These are phyloP conservation scores for Penicillium frequentans DNA, from an alignment of 2,329 filamentous ascomycete species.

Conservation along the genomic window DNA sequence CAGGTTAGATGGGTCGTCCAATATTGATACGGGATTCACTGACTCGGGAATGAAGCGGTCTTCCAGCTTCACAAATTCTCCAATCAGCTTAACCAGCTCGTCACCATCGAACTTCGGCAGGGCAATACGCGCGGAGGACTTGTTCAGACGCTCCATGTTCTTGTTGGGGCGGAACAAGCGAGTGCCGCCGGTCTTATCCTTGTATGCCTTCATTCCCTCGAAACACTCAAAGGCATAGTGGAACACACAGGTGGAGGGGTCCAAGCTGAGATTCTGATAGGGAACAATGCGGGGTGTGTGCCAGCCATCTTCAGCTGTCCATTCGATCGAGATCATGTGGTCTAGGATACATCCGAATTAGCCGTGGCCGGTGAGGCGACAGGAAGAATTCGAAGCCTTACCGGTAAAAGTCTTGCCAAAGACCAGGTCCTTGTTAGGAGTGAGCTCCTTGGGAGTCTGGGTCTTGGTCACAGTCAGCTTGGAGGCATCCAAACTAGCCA, in stretches of 20 bases:
- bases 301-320: conserved; percentile 86
- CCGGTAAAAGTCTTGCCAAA: conserved; percentile 92
- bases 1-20: conserved; percentile 7
- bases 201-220: conserved; percentile 99
- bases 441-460: conserved; percentile 69
- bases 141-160: conserved; percentile 96
- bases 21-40: conserved; percentile 25
- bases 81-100: conserved; percentile 76
- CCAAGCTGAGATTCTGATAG: conserved; percentile 95
- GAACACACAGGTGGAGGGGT: conserved; percentile 94
- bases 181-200: conserved; percentile 74
- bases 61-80: conserved; percentile 76
- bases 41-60: conserved; percentile 83
- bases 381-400: conserved; percentile 38
- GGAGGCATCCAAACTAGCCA: conserved; percentile 71
- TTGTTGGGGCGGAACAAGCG: conserved; percentile 90
- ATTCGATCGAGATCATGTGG: conserved; percentile 95
- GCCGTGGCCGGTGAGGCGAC: not conserved
- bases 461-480: conserved; percentile 75
- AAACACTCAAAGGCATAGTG: conserved; percentile 99
- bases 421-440: conserved; percentile 76
- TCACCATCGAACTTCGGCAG: conserved; percentile 79
- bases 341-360: conserved; percentile 55
- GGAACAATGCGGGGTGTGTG: conserved; percentile 77
- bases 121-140: conserved; percentile 85